Base-by-base conservation (phyloP, 257 asterid species). In the Solanum appendiculatum region DNA sequence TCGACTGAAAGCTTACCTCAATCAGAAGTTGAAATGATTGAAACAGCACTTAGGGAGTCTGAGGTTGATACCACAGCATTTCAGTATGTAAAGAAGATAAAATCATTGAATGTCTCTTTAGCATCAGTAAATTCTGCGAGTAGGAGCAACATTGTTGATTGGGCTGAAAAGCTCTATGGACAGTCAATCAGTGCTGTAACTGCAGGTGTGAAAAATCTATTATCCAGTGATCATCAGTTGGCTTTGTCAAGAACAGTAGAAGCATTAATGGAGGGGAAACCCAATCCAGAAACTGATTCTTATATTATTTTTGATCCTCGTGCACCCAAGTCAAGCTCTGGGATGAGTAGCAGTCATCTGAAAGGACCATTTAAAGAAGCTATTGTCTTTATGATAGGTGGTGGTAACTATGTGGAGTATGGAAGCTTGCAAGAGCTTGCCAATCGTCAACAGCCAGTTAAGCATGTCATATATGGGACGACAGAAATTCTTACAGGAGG, bases 111-210 rank as follows among this genome's bases (percentile, higher is more conserved):
- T 85, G 92, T 96, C 63, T 93, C 98, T 31, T 88, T 97, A 86
- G 98, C 98, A 80, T 94, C 99, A 4, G 99, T 98, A 73, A 93
- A 90, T 85, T 93, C 99, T 44, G 98, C 97, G 20, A 96, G 98
- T 91, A 94, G 98, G 92, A 93, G 95, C 87, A 97, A 97, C 89
- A 92, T 94, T 63, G 97, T 94, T 21, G 99, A 94, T 86, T 97
- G 99, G 99, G 99, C 99, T 75, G 99, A 97, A 90, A 96, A 93
- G 88, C 93, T 96, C 21, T 97, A 97, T 44, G 99, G 99, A 87
- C 98, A 94, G 88, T 94, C 98, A 66, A 92, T 97, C 66, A 92
- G 98, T 88, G 99, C 96, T 36, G 99, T 97, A 66, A 95, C 99
- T 60, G 99, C 99, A 88, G 99, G 99, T 60, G 94, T 97, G 84